A percentile compares a stretch with the other conserved stretches of the same genome.
Evolutionary conservation across 305 asterid species (phyloP).

Genomic region (Fraxinus albicans): DNA sequence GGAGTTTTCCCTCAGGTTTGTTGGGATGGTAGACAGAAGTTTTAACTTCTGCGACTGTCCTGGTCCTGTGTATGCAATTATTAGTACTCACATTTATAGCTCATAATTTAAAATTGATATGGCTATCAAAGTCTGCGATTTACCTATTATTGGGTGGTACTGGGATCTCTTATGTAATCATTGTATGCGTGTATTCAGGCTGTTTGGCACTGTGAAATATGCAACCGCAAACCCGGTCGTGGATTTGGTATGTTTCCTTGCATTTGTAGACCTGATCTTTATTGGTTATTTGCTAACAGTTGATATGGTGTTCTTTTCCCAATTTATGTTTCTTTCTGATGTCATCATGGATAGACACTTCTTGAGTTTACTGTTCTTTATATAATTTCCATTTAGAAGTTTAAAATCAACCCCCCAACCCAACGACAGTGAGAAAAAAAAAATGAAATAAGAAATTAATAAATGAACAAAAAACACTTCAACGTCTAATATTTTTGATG

Average conservation of each 20-base stretch:
- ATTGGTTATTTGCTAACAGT: background rate
- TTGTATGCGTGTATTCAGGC: constrained; percentile 44
- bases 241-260: constrained; percentile 64
- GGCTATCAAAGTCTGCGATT: background rate
- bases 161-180: background rate
- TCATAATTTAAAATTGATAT: background rate
- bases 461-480: background rate
- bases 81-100: background rate
- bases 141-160: background rate
- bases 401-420: background rate
- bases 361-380: background rate
- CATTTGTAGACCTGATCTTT: constrained; percentile 2
- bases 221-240: constrained; percentile 82
- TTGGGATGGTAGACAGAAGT: constrained; percentile 9
- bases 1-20: constrained; percentile 52
- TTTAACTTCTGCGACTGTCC: constrained; percentile 15
- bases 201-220: constrained; percentile 83
- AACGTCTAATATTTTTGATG: background rate
- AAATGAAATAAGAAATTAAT: background rate
- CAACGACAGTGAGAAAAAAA: background rate
- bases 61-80: constrained; percentile 21
- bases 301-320: background rate
- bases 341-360: background rate
- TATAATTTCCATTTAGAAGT: background rate
- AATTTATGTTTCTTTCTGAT: background rate